A percentile compares a stretch with the other conserved stretches of the same genome.
Conservation (phyloP, 2,329 filamentous ascomycete genomes). For the Fusarium haematococcum region DNA sequence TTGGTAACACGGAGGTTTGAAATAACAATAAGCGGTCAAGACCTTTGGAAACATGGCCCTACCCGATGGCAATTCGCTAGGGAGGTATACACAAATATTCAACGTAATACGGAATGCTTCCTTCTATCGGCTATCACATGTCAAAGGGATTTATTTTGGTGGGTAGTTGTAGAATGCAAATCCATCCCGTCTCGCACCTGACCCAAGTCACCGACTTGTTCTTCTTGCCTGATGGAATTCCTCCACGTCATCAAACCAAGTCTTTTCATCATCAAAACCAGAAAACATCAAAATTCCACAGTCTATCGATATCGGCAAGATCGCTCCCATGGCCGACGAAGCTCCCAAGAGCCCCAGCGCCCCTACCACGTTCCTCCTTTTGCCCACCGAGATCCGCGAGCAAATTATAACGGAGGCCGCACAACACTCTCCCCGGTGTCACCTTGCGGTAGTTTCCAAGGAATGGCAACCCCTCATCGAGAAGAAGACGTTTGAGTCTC, state of each 20-base stretch:
- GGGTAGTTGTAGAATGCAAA: not conserved
- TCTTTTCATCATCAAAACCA: not conserved
- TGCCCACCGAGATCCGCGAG: not conserved
- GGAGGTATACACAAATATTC: not conserved
- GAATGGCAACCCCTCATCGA: not conserved
- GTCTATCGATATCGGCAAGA: not conserved
- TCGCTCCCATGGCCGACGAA: not conserved
- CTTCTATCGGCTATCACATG: not conserved
- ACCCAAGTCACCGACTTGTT: not conserved
- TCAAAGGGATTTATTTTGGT: not conserved
- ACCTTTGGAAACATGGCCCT: not conserved
- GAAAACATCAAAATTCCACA: not conserved
- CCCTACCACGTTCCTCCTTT: not conserved
- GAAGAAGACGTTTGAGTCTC: not conserved
- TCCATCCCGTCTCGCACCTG: not conserved
- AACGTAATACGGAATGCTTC: not conserved
- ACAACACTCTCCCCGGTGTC: not conserved
- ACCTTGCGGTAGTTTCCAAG: not conserved
- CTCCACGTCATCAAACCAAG: not conserved
- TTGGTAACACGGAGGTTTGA: not conserved
- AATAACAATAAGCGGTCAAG: not conserved
- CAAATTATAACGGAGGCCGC: not conserved
- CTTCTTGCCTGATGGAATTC: not conserved
- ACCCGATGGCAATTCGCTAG: not conserved
- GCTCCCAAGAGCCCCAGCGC: not conserved